These are phyloP conservation scores for Prunus davidiana DNA, from an alignment of 306 rosid genomes.

Conservation along the genomic window DNA sequence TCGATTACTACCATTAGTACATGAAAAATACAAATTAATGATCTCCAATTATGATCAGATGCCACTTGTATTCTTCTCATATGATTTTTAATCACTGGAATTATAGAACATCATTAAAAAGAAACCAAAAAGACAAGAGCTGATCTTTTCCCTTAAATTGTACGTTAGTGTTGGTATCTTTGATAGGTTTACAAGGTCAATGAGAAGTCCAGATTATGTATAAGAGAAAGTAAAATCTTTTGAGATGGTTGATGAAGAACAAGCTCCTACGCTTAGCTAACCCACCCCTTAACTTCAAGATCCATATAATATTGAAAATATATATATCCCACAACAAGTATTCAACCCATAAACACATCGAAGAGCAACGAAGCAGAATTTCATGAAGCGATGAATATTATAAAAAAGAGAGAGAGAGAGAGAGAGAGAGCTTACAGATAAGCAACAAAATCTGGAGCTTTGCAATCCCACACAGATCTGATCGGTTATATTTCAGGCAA, in stretches of 20 bases:
- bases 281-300: not conserved
- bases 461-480: slow-evolving; percentile 28
- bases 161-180: not conserved
- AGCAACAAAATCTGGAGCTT: slow-evolving; percentile 9
- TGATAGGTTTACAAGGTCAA: not conserved
- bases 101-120: not conserved
- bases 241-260: not conserved
- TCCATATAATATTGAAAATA: not conserved
- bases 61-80: too few relatives aligned
- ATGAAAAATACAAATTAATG: too few relatives aligned
- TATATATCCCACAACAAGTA: not conserved
- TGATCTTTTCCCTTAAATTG: not conserved
- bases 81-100: too few relatives aligned
- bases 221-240: not conserved
- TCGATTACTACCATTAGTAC: too few relatives aligned
- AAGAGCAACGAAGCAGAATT: not conserved
- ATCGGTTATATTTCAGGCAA: not conserved
- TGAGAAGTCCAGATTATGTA: not conserved
- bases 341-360: not conserved
- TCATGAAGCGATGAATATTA: not conserved
- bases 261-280: not conserved
- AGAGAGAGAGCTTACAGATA: slow-evolving; percentile 45
- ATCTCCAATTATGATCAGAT: too few relatives aligned
- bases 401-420: not conserved
- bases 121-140: not conserved